A percentile compares a stretch with the other conserved stretches of the same genome.
phyloP scores from a whole-genome alignment of 495 filamentous ascomycete genomes.

The Neurospora hispaniola region DNA sequence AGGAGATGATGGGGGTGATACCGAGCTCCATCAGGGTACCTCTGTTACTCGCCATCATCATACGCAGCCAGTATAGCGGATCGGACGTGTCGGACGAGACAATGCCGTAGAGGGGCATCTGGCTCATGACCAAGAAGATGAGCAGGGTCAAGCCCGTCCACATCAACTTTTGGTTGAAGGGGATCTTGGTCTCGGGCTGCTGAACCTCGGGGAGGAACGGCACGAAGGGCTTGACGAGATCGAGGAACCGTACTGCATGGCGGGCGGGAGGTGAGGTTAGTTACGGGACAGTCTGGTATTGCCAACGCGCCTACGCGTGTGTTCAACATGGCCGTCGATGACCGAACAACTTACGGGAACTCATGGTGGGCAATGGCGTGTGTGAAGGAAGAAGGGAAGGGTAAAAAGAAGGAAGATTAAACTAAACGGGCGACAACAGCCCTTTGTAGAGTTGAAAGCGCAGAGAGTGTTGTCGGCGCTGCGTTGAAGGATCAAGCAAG shows the following conservation, averaged over 20 bases:
- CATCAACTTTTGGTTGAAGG: constrained; percentile 99
- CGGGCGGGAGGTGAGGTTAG: constrained; percentile 1
- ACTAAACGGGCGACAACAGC: constrained; percentile 31
- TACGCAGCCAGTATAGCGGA: constrained; percentile 98
- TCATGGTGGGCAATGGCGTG: constrained; percentile 42
- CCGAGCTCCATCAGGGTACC: constrained; percentile 98
- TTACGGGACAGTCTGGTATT: background rate
- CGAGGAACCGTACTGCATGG: constrained; percentile 87
- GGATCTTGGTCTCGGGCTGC: constrained; percentile 89
- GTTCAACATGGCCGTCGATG: constrained; percentile 9
- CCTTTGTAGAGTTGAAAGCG: constrained; percentile 17
- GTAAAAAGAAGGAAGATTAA: constrained; percentile 30
- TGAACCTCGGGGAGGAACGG: constrained; percentile 98
- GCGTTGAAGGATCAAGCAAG: constrained; percentile 20
- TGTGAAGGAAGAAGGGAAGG: constrained; percentile 7
- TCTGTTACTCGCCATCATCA: constrained; percentile 99
- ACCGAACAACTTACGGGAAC: constrained; percentile 41
- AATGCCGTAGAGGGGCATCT: constrained; percentile 96
- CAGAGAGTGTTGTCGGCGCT: constrained; percentile 28
- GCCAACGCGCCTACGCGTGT: constrained; percentile 22
- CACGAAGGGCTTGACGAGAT: constrained; percentile 98
- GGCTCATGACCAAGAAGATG: constrained; percentile 99
- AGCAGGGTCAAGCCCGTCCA: constrained; percentile 96
- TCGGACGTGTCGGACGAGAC: constrained; percentile 95
- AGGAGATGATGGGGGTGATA: constrained; percentile 98